These are phyloP conservation scores for Arxiozyma slooffiae DNA, from an alignment of 1,139 yeast species.

Conservation along the genomic window DNA sequence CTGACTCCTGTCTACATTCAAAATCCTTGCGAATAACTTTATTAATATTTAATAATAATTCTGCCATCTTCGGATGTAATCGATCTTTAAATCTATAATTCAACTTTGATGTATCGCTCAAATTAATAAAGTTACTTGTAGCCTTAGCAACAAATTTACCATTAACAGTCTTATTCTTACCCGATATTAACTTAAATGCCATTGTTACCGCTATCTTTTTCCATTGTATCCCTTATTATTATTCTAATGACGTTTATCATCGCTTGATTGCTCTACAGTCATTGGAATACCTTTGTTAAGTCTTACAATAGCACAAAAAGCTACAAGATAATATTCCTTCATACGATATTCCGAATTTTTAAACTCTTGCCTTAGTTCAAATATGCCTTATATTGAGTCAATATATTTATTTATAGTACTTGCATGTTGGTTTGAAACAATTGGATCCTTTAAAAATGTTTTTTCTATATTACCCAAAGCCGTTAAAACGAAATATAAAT, in stretches of 20 bases:
- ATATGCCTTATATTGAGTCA: conserved; percentile 70
- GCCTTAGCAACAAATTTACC: conserved; percentile 64
- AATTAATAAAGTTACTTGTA: conserved; percentile 82
- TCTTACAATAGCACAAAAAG: conserved; percentile 48
- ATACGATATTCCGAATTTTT: conserved; percentile 40
- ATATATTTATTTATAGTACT: conserved; percentile 53
- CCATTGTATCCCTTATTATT: conserved; percentile 1
- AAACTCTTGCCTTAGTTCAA: conserved; percentile 34
- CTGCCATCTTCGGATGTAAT: conserved; percentile 79
- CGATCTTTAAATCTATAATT: conserved; percentile 80
- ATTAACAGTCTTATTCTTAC: conserved; percentile 6
- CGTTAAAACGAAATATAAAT: conserved; percentile 69
- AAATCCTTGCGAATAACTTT: conserved; percentile 49
- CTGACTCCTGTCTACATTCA: conserved; percentile 62
- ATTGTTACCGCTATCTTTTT: not conserved
- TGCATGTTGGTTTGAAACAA: conserved; percentile 55
- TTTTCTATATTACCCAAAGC: conserved; percentile 74
- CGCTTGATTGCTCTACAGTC: conserved; percentile 55
- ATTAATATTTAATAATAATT: conserved; percentile 66
- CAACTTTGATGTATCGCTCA: conserved; percentile 89
- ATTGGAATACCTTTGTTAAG: conserved; percentile 73
- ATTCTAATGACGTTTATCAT: not conserved
- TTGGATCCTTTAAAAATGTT: conserved; percentile 64
- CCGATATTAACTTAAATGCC: conserved; percentile 6
- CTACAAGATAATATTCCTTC: conserved; percentile 34